Evolutionary conservation across 192 early-diverging fungal species (phyloP).

Genomic region (Podila minutissima): DNA sequence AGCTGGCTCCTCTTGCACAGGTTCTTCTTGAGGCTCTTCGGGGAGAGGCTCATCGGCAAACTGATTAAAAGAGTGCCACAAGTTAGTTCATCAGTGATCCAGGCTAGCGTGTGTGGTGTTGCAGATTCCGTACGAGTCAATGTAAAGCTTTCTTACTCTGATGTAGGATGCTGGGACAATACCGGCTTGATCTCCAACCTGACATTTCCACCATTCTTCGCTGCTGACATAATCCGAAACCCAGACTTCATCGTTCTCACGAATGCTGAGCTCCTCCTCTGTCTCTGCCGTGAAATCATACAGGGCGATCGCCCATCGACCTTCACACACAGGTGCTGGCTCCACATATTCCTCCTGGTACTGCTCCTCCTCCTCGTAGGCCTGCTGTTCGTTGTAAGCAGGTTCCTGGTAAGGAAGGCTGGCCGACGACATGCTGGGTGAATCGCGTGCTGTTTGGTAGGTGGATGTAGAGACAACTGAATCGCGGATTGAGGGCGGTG

Average conservation of each 20-base stretch:
- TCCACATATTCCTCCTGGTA: constrained; percentile 27
- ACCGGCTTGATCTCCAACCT: constrained; percentile 73
- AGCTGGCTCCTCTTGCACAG: constrained; percentile 18
- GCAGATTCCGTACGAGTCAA: no score
- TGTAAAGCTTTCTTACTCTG: constrained; percentile 45
- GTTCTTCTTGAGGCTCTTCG: constrained; percentile 16
- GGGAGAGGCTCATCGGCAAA: constrained; percentile 34
- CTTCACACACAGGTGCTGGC: constrained; percentile 40
- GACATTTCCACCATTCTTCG: constrained; percentile 90
- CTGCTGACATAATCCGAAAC: constrained; percentile 85
- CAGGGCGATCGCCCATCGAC: constrained; percentile 57
- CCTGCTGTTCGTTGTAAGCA: constrained; percentile 18
- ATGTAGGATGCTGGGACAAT: constrained; percentile 91
- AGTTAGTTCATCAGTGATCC: background rate
- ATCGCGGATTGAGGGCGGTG: constrained; percentile 37
- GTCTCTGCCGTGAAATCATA: constrained; percentile 88
- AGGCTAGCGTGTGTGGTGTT: background rate
- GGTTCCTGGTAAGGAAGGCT: constrained; percentile 31
- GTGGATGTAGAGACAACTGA: constrained; percentile 45
- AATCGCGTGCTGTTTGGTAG: constrained; percentile 44
- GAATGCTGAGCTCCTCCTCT: constrained; percentile 88
- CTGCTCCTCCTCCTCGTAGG: constrained; percentile 39
- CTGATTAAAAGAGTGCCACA: background rate
- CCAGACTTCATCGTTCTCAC: constrained; percentile 84
- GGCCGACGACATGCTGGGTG: constrained; percentile 18